These are phyloP conservation scores for Gossypium armourianum DNA, from an alignment of 441 rosid species.

Conservation along the genomic window DNA sequence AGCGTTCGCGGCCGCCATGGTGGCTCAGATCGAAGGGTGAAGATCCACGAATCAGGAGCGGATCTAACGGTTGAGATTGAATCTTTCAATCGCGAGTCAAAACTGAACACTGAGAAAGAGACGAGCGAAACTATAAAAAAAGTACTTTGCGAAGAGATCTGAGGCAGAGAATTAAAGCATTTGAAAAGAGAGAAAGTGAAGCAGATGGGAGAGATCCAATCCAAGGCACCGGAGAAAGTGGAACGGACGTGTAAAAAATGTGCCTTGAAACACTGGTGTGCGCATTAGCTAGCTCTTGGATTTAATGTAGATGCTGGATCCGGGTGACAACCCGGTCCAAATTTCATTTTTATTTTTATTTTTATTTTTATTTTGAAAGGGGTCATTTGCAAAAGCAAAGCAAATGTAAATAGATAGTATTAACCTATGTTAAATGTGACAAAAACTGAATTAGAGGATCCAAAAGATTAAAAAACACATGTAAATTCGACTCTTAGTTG, in stretches of 20 bases:
- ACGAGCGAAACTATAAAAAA: neutral
- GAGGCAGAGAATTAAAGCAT: constrained; percentile 33
- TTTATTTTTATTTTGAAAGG: too few species aligned
- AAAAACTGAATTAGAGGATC: too few species aligned
- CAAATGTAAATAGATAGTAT: too few species aligned
- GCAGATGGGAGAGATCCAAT: constrained; percentile 27
- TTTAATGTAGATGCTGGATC: constrained; percentile 9
- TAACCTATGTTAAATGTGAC: too few species aligned
- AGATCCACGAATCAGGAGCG: constrained; percentile 23
- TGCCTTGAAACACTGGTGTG: neutral
- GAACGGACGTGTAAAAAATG: constrained; percentile 18
- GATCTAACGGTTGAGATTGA: constrained; percentile 39
- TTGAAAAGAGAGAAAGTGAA: constrained; percentile 14
- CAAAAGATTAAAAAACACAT: too few species aligned
- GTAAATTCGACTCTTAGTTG: too few species aligned
- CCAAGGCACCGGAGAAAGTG: constrained; percentile 26
- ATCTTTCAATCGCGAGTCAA: constrained; percentile 27
- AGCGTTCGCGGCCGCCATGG: constrained; percentile 57
- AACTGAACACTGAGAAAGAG: neutral
- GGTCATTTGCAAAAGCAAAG: too few species aligned
- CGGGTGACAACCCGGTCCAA: constrained; percentile 7
- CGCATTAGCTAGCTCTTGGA: neutral
- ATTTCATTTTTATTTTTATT: neutral
- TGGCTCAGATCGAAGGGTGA: constrained; percentile 36
- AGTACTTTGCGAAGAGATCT: constrained; percentile 42